Conservation (phyloP, 176 grass and related monocot species). For the Juncus inflexus region DNA sequence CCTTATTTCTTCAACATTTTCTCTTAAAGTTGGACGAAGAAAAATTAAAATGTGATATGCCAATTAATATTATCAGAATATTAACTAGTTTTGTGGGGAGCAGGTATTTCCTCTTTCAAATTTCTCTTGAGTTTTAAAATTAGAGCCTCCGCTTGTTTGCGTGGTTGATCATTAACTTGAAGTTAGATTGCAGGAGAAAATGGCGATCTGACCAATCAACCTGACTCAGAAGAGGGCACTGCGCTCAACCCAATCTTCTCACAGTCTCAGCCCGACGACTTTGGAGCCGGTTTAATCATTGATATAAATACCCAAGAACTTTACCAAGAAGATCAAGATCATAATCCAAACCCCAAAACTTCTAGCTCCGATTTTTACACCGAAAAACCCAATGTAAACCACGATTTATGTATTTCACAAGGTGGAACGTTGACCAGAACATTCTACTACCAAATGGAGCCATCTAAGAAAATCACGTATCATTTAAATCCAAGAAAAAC, state of each 20-base stretch:
- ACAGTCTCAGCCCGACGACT: slow-evolving; percentile 71
- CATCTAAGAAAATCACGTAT: slow-evolving; percentile 64
- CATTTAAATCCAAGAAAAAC: slow-evolving; percentile 53
- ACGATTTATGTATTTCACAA: slow-evolving; percentile 54
- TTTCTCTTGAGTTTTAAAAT: too few species aligned
- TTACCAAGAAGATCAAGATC: slow-evolving; percentile 14
- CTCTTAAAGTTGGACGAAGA: not conserved
- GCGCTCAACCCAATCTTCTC: slow-evolving; percentile 74
- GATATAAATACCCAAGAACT: slow-evolving; percentile 13
- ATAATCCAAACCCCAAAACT: slow-evolving; percentile 23
- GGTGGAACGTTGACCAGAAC: slow-evolving; percentile 43
- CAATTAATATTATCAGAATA: too few species aligned
- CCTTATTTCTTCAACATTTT: not conserved
- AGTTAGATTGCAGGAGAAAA: slow-evolving; percentile 94
- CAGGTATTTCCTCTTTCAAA: too few species aligned
- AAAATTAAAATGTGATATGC: too few species aligned
- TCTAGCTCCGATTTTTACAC: slow-evolving; percentile 43
- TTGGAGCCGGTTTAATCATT: slow-evolving; percentile 38
- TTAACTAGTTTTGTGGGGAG: too few species aligned
- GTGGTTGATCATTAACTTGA: slow-evolving; percentile 35
- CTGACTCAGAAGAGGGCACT: slow-evolving; percentile 31
- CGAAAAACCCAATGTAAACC: slow-evolving; percentile 69
- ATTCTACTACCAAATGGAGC: slow-evolving; percentile 73
- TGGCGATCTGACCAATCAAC: slow-evolving; percentile 42
- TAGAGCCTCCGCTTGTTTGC: too few species aligned